Percentiles rank a stretch among this genome's conserved stretches.
Evolutionary conservation across 1,139 yeast genomes (phyloP).

Genomic region (Meyerozyma elateridarum): DNA sequence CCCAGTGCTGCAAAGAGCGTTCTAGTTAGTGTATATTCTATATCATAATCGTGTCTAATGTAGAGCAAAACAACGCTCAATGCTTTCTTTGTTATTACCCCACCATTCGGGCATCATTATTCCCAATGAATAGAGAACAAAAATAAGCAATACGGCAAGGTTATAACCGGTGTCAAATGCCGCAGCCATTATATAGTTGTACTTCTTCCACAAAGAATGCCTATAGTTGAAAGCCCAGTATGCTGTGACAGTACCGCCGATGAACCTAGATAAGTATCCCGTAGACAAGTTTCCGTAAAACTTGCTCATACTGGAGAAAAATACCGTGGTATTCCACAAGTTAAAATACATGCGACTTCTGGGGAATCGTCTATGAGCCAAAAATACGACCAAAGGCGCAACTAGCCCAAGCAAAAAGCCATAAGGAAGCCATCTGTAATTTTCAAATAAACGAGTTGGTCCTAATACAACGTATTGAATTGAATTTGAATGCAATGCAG

Average conservation of each 20-base stretch:
- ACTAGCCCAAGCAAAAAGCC: conserved; percentile 40
- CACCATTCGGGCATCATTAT: conserved; percentile 43
- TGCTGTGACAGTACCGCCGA: conserved; percentile 45
- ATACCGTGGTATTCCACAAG: conserved; percentile 45
- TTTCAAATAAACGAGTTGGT: conserved; percentile 36
- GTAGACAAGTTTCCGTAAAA: conserved; percentile 51
- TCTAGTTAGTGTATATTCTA: no score
- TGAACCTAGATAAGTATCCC: conserved; percentile 42
- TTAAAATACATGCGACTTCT: conserved; percentile 23
- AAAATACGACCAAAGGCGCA: conserved; percentile 31
- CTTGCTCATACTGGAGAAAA: conserved; percentile 42
- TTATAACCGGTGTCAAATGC: conserved; percentile 49
- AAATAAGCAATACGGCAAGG: conserved; percentile 33
- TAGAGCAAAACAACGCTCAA: conserved; percentile 40
- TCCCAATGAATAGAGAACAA: conserved; percentile 31
- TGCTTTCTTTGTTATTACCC: conserved; percentile 39
- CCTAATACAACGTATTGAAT: conserved; percentile 49
- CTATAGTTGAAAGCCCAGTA: conserved; percentile 35
- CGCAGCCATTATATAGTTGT: conserved; percentile 45
- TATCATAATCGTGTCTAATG: no score
- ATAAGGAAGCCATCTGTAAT: conserved; percentile 38
- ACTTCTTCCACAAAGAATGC: conserved; percentile 36
- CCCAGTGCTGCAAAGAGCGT: no score
- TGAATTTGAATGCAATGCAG: conserved; percentile 41
- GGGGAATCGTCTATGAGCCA: conserved; percentile 23